Percentiles rank a stretch among this genome's conserved stretches.
Conservation (phyloP, 441 rosid genomes). For the Aleurites moluccanus region DNA sequence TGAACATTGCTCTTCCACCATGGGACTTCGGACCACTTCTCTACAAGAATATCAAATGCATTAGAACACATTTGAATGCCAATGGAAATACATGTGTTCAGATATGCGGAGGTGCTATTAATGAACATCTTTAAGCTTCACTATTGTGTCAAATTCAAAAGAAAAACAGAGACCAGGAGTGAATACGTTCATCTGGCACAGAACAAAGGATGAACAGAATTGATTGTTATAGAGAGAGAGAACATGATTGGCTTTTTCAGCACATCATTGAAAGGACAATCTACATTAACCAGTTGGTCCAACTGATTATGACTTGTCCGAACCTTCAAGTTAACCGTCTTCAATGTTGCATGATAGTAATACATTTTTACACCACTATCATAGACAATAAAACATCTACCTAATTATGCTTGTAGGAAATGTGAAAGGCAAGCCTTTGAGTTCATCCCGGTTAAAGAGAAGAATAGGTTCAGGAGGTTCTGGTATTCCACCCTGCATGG, state of each 20-base stretch:
- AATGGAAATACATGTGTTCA: not conserved
- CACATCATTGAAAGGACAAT: not conserved
- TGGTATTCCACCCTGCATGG: slow-evolving; percentile 81
- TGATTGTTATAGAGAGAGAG: not conserved
- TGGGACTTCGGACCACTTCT: slow-evolving; percentile 82
- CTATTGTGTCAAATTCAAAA: not conserved
- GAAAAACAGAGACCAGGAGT: not conserved
- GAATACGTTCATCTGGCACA: not conserved
- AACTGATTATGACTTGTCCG: not conserved
- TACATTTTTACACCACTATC: not conserved
- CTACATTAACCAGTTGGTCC: not conserved
- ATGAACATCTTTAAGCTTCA: not conserved
- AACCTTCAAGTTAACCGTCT: not conserved
- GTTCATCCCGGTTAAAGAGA: slow-evolving; percentile 72
- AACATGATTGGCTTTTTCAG: not conserved
- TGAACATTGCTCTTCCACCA: slow-evolving; percentile 96
- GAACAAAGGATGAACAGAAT: not conserved
- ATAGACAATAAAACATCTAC: slow-evolving; percentile 34
- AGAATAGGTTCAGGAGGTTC: slow-evolving; percentile 74
- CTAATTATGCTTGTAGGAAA: slow-evolving; percentile 68
- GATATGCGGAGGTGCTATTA: not conserved
- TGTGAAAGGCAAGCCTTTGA: slow-evolving; percentile 83
- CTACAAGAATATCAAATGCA: slow-evolving; percentile 41
- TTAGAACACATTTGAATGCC: slow-evolving; percentile 26
- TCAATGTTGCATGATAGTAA: not conserved